Evolutionary conservation across 2,329 filamentous ascomycete species (phyloP).

Genomic region (Aspergillus sp.): DNA sequence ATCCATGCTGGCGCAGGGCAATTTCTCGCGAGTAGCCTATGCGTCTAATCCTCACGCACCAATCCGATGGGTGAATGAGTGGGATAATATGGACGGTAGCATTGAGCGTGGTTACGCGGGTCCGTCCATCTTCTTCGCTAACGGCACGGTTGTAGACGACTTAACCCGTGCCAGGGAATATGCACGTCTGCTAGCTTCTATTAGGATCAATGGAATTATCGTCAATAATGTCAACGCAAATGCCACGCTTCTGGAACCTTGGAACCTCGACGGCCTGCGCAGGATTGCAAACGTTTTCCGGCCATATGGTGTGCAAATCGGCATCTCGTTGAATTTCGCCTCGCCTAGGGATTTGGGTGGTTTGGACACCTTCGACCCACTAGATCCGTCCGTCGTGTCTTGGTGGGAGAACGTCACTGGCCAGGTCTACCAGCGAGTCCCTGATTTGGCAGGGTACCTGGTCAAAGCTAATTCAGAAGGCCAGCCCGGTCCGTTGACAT

Average conservation of each 20-base stretch:
- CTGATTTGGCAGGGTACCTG: conserved; percentile 62
- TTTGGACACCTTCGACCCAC: neutral
- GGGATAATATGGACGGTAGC: conserved; percentile 63
- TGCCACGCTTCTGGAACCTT: conserved; percentile 41
- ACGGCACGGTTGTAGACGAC: conserved; percentile 51
- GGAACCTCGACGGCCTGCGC: conserved; percentile 18
- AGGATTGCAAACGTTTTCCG: neutral
- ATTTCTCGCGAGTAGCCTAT: conserved; percentile 44
- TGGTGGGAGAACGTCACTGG: conserved; percentile 48
- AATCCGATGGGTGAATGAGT: conserved; percentile 65
- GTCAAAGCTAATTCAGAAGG: conserved; percentile 68
- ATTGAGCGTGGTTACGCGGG: conserved; percentile 65
- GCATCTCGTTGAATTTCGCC: neutral
- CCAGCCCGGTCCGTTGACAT: conserved; percentile 62
- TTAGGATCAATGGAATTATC: conserved; percentile 59
- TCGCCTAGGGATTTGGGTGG: neutral
- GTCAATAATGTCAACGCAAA: conserved; percentile 71
- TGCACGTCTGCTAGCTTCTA: conserved; percentile 59
- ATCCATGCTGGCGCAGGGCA: conserved; percentile 55
- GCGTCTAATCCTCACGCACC: conserved; percentile 53
- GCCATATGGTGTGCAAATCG: neutral
- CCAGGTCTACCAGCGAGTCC: conserved; percentile 54
- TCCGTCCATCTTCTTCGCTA: conserved; percentile 60
- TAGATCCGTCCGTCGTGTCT: neutral
- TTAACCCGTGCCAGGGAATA: conserved; percentile 56